These are phyloP conservation scores for Theobroma cacao DNA, from an alignment of 345 rosid genomes.

Conservation along the genomic window DNA sequence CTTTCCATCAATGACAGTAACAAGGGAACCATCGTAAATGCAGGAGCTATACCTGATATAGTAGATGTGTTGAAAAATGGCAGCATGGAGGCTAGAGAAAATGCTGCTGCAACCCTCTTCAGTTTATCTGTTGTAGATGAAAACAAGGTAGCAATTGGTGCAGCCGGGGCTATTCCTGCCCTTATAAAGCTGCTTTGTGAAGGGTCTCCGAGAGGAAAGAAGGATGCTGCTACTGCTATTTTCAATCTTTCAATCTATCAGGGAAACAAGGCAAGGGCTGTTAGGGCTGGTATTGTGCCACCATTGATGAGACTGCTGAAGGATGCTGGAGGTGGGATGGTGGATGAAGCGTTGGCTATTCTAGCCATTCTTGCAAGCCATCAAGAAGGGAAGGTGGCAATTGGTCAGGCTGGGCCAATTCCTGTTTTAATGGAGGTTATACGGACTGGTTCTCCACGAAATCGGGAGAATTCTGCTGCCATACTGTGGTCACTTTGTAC, in stretches of 20 bases:
- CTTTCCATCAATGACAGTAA: conserved; percentile 91
- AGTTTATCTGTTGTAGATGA: conserved; percentile 95
- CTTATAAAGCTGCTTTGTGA: conserved; percentile 79
- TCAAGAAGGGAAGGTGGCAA: conserved; percentile 82
- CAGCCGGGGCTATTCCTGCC: conserved; percentile 94
- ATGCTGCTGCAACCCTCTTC: conserved; percentile 96
- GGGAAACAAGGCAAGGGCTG: conserved; percentile 95
- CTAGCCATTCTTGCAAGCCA: conserved; percentile 89
- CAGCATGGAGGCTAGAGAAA: conserved; percentile 99
- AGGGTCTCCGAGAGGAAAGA: conserved; percentile 93
- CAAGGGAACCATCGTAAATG: conserved; percentile 87
- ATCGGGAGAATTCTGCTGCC: conserved; percentile 88
- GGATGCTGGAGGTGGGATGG: conserved; percentile 96
- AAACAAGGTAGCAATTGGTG: conserved; percentile 93
- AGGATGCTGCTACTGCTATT: conserved; percentile 96
- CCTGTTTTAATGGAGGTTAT: conserved; percentile 76
- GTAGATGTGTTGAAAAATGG: conserved; percentile 83
- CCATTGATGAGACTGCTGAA: conserved; percentile 71
- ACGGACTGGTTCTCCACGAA: conserved; percentile 86
- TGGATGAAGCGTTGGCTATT: conserved; percentile 89
- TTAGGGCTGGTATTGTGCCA: conserved; percentile 81
- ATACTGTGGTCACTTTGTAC: conserved; percentile 80
- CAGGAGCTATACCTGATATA: conserved; percentile 93
- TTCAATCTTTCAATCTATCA: conserved; percentile 93
- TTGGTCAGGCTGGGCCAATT: conserved; percentile 68